Evolutionary conservation across 106 monocot species (phyloP), one percentile per base, ranked within the genome.

Genomic region (Cymbidium sinense): DNA sequence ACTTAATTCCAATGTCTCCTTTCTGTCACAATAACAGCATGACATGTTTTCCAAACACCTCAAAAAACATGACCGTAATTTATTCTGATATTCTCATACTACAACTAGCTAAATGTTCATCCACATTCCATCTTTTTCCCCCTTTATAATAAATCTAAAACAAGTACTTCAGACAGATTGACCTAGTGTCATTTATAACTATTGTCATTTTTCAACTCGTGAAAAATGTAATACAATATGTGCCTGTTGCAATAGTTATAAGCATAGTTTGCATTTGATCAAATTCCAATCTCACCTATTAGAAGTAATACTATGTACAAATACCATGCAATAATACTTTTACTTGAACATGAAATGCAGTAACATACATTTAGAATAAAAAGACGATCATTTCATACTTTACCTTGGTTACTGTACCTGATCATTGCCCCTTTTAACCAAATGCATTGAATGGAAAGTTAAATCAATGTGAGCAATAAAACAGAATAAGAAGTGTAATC

Each of bases 201-300:
- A 0, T 41, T 5, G 41, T 41, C 41, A 41, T 41, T 41, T 41
- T 9, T 41, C 8, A 41, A 41, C 41, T 1, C 6, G 0, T 9
- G 41, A 41, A 41, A 41, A 47, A 47, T 47, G 47, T 13, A 47
- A 47, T 47, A 47, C 15, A 47, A 47, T 13, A 47, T 47, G 47
- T 47, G 15, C 47, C 47, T 7, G n/a, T 27, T 62, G 27, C 10
- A 62, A 27, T 62, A 62, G 61, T 25, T 62, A 47, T 1, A 62
- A 62, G 27, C n/a, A 11, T 23, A 62, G 1, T 30, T 69, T 69
- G 33, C 31, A 69, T 33, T 69, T 69, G 18, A 17, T 33, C 17
- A 29, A 69, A 69, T 69, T 69, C 28, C 69, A 69, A 62, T 1
- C 69, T 69, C 69, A 69, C 3, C 31, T 69, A 69, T 31, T 62